Evolutionary conservation across 2,329 filamentous ascomycete species (phyloP), one percentile per base, ranked within the genome.

Genomic region (Alternaria postmessia): DNA sequence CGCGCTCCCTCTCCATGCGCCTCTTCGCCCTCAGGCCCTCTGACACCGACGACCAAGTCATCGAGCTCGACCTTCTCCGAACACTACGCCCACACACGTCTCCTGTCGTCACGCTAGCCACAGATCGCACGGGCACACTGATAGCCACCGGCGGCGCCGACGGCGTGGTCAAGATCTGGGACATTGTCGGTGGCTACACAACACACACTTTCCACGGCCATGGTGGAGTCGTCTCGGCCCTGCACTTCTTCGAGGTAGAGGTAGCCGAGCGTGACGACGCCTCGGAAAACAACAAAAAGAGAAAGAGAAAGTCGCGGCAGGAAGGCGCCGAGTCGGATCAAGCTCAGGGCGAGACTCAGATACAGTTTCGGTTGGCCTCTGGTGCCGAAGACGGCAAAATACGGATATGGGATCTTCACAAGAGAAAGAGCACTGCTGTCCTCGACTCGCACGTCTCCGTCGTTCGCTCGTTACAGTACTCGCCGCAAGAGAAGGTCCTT

Each of bases 171-270:
- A 99, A 99, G 79, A 90, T 99, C 53, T 99, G 94, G 94, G 95
- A 99, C 79, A 93, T 99, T 61, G 84, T 86, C 51, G 92, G 90
- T 44, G 95, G 95, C 22, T 98, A 91, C 78, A 89, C 93, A 32
- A 99, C 96, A 28, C 95, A 99, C 79, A 97, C 93, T 0, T 96
- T 99, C 79, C 91, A 94, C 68, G 94, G 94, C 1, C 94, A 96
- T 57, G 93, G 93, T 61, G 94, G 95, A 9, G 86, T 99, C 22
- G 88, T 99, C 5, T 97, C 95, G 12, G 93, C 95, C 0, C 83
- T 99, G 18, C 90, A 90, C 70, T 98, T 99, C 79, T 99, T 98
- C 76, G 90, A 96, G 73, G 83, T 92, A 16, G 84, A 89, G 24
- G 75, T 81, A 14, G 52, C 67, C 3, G 62, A 84, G 82, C 76